phyloP scores from a whole-genome alignment of 345 rosid species.

The Eucalyptus leucophloia region DNA sequence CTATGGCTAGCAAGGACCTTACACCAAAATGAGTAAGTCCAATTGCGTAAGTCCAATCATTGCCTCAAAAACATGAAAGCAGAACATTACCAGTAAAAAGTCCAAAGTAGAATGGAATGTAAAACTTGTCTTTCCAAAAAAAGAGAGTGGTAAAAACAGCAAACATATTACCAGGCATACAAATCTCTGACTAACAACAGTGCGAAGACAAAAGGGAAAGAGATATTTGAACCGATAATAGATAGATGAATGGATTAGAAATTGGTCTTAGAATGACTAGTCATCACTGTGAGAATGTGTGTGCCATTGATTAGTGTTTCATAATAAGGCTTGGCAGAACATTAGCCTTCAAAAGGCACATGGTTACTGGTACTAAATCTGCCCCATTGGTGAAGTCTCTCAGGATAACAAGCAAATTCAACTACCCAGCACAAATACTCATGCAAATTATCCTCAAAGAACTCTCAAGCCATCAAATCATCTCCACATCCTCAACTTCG shows the following conservation, averaged over 20 bases:
- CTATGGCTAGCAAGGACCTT: not conserved
- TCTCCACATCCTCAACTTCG: not conserved
- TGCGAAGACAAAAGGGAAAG: not conserved
- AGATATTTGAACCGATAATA: not conserved
- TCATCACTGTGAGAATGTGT: not conserved
- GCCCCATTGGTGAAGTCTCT: not conserved
- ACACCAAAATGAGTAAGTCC: not conserved
- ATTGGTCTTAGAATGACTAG: not conserved
- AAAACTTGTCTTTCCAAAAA: not conserved
- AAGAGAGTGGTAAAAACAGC: not conserved
- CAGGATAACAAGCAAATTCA: not conserved
- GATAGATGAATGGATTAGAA: not conserved
- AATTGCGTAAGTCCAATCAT: not conserved
- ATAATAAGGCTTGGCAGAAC: not conserved
- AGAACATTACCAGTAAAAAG: not conserved
- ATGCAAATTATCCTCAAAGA: not conserved
- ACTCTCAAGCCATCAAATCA: not conserved
- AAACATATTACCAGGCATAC: not conserved
- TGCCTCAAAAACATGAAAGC: not conserved
- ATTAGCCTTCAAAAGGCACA: not conserved
- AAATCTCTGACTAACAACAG: not conserved
- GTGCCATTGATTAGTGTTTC: not conserved
- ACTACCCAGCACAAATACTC: not conserved
- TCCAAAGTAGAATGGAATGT: not conserved
- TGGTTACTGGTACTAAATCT: not conserved